These are phyloP conservation scores for Lipomyces kockii DNA, from an alignment of 805 yeast genomes.

Conservation along the genomic window DNA sequence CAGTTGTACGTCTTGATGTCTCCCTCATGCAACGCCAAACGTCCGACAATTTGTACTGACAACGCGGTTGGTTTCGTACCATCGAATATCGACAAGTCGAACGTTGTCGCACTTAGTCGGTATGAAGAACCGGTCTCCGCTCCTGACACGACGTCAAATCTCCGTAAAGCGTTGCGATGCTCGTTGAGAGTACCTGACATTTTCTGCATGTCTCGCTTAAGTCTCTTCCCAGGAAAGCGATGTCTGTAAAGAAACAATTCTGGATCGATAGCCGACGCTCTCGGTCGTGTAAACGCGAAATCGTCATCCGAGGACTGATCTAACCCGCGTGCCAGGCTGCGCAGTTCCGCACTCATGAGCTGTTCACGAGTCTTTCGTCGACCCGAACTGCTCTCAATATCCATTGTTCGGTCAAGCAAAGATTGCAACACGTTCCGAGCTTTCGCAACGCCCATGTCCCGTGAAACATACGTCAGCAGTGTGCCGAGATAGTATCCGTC, in stretches of 20 bases:
- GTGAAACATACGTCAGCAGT: slow-evolving; percentile 12
- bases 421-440: slow-evolving; percentile 19
- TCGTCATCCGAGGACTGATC: slow-evolving; percentile 2
- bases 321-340: background rate
- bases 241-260: background rate
- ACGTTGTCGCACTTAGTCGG: background rate
- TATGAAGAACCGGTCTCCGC: background rate
- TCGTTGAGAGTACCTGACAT: background rate
- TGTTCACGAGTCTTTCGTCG: background rate
- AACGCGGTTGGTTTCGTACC: slow-evolving; percentile 10
- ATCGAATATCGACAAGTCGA: slow-evolving; percentile 16
- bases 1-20: slow-evolving; percentile 22
- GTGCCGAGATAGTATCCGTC: slow-evolving; percentile 10
- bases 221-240: background rate
- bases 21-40: slow-evolving; percentile 20
- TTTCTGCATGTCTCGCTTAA: background rate
- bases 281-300: background rate
- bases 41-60: slow-evolving; percentile 14
- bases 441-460: slow-evolving; percentile 15
- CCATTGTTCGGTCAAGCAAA: slow-evolving; percentile 3
- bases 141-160: background rate
- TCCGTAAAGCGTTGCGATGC: background rate
- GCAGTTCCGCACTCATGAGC: background rate
- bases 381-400: background rate
- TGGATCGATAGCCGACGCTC: background rate